Percentiles rank a stretch among this genome's conserved stretches.
These are phyloP conservation scores for Echium plantagineum DNA, from an alignment of 257 asterid genomes.

Conservation along the genomic window DNA sequence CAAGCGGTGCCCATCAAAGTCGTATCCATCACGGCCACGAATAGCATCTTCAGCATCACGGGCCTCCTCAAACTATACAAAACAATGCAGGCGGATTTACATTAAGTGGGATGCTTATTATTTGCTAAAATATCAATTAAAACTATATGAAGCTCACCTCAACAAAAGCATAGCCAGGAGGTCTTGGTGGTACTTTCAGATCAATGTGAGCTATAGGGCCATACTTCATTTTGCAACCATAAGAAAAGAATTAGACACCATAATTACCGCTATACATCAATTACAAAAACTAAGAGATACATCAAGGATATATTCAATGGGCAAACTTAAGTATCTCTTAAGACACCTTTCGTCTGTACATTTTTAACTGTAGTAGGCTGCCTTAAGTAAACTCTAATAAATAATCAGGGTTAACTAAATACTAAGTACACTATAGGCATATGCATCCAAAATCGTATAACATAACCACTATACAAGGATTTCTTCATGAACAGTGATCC, in stretches of 20 bases:
- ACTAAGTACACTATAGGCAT: too few species aligned
- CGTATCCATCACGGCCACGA: conserved; percentile 99
- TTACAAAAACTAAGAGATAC: too few species aligned
- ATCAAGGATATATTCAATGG: too few species aligned
- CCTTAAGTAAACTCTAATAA: too few species aligned
- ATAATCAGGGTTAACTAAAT: too few species aligned
- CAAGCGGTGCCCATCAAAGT: conserved; percentile 87
- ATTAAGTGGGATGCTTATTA: not conserved
- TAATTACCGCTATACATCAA: not conserved
- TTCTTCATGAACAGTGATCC: too few species aligned
- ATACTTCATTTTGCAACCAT: conserved; percentile 41
- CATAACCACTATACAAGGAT: too few species aligned
- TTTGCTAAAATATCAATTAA: not conserved
- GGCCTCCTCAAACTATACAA: conserved; percentile 73
- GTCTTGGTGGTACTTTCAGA: conserved; percentile 89
- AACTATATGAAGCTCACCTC: conserved; percentile 42
- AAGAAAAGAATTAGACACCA: conserved; percentile 1
- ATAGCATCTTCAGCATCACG: conserved; percentile 99
- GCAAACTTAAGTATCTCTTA: too few species aligned
- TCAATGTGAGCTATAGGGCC: conserved; percentile 88
- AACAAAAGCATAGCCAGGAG: conserved; percentile 98
- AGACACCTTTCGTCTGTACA: too few species aligned
- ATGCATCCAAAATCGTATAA: too few species aligned
- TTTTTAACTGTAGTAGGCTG: too few species aligned
- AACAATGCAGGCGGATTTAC: not conserved